Conservation (phyloP, 2,329 filamentous ascomycete genomes). For the Cladobotryum protrusum region DNA sequence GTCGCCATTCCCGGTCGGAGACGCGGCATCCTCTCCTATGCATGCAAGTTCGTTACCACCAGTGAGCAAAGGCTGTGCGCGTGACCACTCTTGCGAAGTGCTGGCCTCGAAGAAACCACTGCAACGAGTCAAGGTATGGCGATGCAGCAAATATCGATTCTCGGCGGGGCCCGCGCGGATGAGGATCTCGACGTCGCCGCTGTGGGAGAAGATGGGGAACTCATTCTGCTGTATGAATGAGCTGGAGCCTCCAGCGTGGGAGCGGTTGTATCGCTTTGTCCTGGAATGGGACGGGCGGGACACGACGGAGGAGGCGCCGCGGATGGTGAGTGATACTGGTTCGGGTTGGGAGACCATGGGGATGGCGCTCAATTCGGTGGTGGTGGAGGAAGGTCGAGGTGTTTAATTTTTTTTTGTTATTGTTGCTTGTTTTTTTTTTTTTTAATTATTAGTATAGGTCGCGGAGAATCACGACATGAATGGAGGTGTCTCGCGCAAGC, state of each 20-base stretch:
- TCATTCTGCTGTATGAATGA: conserved; percentile 74
- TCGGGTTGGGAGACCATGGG: conserved; percentile 61
- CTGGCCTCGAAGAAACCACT: conserved; percentile 91
- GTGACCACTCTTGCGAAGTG: conserved; percentile 69
- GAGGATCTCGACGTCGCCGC: conserved; percentile 87
- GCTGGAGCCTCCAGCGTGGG: conserved; percentile 65
- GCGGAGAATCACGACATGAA: conserved; percentile 1
- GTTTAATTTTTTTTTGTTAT: not conserved
- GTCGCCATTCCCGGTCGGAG: conserved; percentile 17
- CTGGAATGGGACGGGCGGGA: conserved; percentile 55
- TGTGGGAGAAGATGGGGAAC: conserved; percentile 84
- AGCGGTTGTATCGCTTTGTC: conserved; percentile 69
- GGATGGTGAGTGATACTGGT: conserved; percentile 46
- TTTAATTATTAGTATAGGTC: not conserved
- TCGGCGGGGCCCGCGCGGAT: conserved; percentile 58
- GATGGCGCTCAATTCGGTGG: conserved; percentile 9
- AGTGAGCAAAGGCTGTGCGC: conserved; percentile 22
- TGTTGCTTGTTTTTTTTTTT: too few relatives aligned
- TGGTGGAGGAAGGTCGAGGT: not conserved
- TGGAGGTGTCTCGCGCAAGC: conserved; percentile 4
- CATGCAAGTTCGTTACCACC: conserved; percentile 44
- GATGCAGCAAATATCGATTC: conserved; percentile 80
- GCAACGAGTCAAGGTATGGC: conserved; percentile 79
- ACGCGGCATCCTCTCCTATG: conserved; percentile 41
- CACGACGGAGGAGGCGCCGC: conserved; percentile 51